Percentiles rank a stretch among this genome's conserved stretches.
phyloP scores from a whole-genome alignment of 139 green algal genomes.

The Chlamydomonas sphaeroides region DNA sequence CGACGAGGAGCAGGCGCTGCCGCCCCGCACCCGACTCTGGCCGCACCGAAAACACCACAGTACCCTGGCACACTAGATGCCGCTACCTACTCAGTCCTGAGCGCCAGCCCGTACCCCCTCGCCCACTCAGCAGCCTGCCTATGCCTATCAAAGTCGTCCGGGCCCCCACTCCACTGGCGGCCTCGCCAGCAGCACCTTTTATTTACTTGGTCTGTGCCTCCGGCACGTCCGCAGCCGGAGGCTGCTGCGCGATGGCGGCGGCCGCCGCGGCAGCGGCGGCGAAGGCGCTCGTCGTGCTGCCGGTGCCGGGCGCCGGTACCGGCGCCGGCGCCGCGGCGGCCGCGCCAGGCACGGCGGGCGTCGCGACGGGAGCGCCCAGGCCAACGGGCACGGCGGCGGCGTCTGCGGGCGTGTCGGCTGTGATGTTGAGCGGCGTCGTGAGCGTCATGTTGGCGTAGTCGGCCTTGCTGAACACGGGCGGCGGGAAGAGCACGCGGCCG shows the following conservation, averaged over 20 bases:
- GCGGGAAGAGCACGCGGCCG: conserved; percentile 69
- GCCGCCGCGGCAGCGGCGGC: background rate
- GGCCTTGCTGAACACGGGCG: conserved; percentile 48
- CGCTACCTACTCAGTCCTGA: too few relatives aligned
- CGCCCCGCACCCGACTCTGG: too few relatives aligned
- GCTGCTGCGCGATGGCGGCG: background rate
- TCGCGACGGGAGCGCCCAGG: too few relatives aligned
- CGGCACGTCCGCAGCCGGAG: background rate
- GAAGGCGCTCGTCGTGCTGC: background rate
- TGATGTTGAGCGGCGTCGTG: background rate
- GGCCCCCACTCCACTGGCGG: too few relatives aligned
- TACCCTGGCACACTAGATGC: too few relatives aligned
- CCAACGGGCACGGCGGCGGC: background rate
- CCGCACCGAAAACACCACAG: too few relatives aligned
- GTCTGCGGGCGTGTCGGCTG: background rate
- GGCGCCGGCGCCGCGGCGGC: too few relatives aligned
- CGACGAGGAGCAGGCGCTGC: too few relatives aligned
- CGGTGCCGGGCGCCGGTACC: too few relatives aligned
- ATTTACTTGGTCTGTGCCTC: background rate
- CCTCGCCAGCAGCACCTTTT: background rate
- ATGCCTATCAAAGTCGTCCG: background rate
- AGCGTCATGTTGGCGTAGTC: background rate
- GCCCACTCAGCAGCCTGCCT: background rate
- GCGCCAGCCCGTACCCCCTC: too few relatives aligned
- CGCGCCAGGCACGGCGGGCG: too few relatives aligned